Evolutionary conservation across 306 rosid genomes (phyloP), one percentile per base, ranked within the genome.

Genomic region (Rubus parviflorus): DNA sequence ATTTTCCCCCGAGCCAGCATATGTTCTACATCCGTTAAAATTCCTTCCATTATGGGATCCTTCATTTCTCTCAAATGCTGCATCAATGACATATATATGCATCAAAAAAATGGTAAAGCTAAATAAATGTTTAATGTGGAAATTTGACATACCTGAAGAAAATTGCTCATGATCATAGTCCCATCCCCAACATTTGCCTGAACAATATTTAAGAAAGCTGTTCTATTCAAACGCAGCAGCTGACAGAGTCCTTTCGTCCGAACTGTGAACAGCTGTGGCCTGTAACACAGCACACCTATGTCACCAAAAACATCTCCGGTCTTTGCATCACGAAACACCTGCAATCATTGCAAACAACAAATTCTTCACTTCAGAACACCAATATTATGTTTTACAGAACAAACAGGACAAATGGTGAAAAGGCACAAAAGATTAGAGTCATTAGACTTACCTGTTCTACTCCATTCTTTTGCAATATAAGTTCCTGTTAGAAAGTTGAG

Each of bases 181-280:
- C 94, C 94, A 74, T 91, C 94, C 79, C 94, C 97, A 77, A 88
- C 86, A 85, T 83, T 88, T 74, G 92, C 84, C 73, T 88, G 81
- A 75, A 78, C 79, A 83, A 87, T 81, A 74, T 70, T 90, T 37
- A 86, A n/a, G 85, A 92, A 86, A 8, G 88, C 40, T 48, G 90
- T 78, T n/a, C 94, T 88, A 73, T 68, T 85, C 84, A 94, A 46
- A 57, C 94, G 94, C 71, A 94, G 80, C 76, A 94, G 83, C 83
- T 92, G 95, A 76, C 91, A 74, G 77, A 94, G 72, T 75, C 92
- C 81, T 76, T 85, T 92, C 7, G 95, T 92, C 62, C 97, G 88
- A 42, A 87, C 86, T 16, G 96, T 88, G 71, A 86, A 88, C 41
- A 76, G 42, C 37, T 94, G 97, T 16, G 98, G 96, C 80, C 87